A percentile compares a stretch with the other conserved stretches of the same genome.
These are phyloP conservation scores for Lonicera japonica DNA, from an alignment of 129 eudicot genomes.

Conservation along the genomic window DNA sequence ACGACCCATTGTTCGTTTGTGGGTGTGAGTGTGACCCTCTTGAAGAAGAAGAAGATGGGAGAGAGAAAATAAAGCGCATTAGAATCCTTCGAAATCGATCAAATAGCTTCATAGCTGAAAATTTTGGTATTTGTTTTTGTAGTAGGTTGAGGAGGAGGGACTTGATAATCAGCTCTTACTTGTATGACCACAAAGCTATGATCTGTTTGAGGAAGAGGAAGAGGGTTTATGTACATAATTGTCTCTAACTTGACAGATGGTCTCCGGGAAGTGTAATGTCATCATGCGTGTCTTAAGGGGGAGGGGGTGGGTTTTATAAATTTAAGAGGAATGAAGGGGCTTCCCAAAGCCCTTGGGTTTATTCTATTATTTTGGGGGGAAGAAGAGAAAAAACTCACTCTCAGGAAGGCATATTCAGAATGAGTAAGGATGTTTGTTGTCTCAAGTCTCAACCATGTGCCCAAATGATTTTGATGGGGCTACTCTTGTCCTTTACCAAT, in stretches of 20 bases:
- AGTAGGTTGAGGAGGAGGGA: too few species aligned
- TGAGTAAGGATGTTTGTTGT: conserved; percentile 34
- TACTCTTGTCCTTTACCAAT: conserved; percentile 27
- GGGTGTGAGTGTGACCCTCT: background rate
- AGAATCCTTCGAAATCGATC: conserved; percentile 48
- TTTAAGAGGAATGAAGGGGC: conserved; percentile 25
- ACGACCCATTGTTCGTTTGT: background rate
- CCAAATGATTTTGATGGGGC: conserved; percentile 46
- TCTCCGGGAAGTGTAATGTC: conserved; percentile 49
- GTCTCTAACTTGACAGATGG: conserved; percentile 20
- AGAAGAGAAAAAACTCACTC: conserved; percentile 3
- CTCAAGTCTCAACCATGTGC: conserved; percentile 71
- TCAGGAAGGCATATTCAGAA: conserved; percentile 20
- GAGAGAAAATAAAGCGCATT: conserved; percentile 43
- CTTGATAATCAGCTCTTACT: conserved; percentile 11
- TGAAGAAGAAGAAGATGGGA: conserved; percentile 18
- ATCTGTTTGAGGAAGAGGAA: conserved; percentile 17
- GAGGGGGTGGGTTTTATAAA: conserved; percentile 5
- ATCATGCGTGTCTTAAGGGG: conserved; percentile 48
- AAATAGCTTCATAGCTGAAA: conserved; percentile 59
- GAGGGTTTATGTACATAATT: background rate
- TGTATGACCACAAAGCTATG: conserved; percentile 28
- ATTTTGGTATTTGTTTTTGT: background rate
- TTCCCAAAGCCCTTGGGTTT: conserved; percentile 16
- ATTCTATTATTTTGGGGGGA: conserved; percentile 8